These are phyloP conservation scores for Saturnispora sanitii DNA, from an alignment of 805 yeast genomes.

Conservation along the genomic window DNA sequence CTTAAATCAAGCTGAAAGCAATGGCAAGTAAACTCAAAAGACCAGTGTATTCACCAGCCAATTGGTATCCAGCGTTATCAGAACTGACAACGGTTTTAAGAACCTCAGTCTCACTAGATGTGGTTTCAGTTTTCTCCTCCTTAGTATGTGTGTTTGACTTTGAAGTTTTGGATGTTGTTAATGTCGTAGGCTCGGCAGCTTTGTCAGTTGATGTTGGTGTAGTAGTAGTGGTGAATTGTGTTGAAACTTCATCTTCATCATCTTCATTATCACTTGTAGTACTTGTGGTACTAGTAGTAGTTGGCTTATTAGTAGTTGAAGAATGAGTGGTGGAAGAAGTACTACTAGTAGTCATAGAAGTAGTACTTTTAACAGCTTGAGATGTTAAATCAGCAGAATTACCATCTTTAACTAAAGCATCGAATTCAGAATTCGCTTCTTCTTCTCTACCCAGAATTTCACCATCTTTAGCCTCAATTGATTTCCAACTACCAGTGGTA, in stretches of 20 bases:
- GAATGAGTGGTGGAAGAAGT: neutral
- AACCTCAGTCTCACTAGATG: neutral
- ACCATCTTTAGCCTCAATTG: slow-evolving; percentile 50
- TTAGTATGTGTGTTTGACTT: neutral
- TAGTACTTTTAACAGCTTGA: slow-evolving; percentile 1
- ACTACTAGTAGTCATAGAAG: neutral
- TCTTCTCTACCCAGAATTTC: slow-evolving; percentile 48
- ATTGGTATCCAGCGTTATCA: neutral
- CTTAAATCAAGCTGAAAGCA: neutral
- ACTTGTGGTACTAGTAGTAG: neutral
- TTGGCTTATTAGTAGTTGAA: neutral
- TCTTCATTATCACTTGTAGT: neutral
- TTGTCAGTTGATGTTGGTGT: neutral
- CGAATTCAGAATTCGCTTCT: slow-evolving; percentile 37
- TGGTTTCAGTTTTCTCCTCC: neutral
- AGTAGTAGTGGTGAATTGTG: neutral
- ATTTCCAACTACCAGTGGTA: slow-evolving; percentile 47
- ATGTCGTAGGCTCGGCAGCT: neutral
- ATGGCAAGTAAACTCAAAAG: neutral
- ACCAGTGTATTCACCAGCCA: neutral
- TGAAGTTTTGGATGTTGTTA: neutral
- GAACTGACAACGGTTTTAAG: neutral
- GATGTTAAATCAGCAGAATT: slow-evolving; percentile 1
- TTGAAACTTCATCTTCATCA: neutral
- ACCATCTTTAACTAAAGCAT: slow-evolving; percentile 27